These are phyloP conservation scores for Claviceps sp. DNA, from an alignment of 2,329 filamentous ascomycete species.

Conservation along the genomic window DNA sequence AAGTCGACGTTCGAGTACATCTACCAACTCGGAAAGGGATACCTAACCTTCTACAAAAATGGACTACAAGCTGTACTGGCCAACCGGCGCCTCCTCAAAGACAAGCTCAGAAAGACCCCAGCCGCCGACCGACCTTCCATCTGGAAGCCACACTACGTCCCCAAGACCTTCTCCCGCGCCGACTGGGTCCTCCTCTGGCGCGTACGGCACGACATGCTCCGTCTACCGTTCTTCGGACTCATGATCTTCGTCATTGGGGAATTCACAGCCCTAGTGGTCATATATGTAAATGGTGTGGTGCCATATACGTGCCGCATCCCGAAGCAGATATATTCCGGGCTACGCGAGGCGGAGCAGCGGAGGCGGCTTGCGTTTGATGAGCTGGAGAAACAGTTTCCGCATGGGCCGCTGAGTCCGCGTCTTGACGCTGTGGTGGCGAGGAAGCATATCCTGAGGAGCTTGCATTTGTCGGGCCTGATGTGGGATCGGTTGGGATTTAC, in stretches of 20 bases:
- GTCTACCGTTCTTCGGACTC: constrained; percentile 65
- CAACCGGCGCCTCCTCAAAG: constrained; percentile 44
- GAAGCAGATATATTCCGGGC: constrained; percentile 47
- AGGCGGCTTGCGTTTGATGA: constrained; percentile 35
- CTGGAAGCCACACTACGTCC: constrained; percentile 20
- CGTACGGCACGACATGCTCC: constrained; percentile 57
- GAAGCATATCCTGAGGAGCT: constrained; percentile 26
- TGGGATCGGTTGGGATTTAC: constrained; percentile 38
- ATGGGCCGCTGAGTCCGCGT: constrained; percentile 22
- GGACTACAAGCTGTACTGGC: constrained; percentile 62
- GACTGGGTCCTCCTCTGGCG: constrained; percentile 59
- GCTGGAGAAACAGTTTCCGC: constrained; percentile 19
- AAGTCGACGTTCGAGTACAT: constrained; percentile 31
- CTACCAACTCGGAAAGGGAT: constrained; percentile 56
- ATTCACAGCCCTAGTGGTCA: constrained; percentile 68
- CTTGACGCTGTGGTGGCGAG: constrained; percentile 18
- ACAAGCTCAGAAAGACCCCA: constrained; percentile 29
- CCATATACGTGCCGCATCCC: constrained; percentile 78
- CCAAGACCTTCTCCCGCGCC: constrained; percentile 38
- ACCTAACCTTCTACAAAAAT: constrained; percentile 75
- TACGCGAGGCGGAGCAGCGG: constrained; percentile 40
- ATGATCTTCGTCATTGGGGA: constrained; percentile 72
- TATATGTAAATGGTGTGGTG: constrained; percentile 56
- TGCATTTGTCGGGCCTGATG: constrained; percentile 30
- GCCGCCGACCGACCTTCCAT: constrained; percentile 39